Evolutionary conservation across 805 yeast genomes (phyloP).

Genomic region (Metschnikowia chrysomelidarum): DNA sequence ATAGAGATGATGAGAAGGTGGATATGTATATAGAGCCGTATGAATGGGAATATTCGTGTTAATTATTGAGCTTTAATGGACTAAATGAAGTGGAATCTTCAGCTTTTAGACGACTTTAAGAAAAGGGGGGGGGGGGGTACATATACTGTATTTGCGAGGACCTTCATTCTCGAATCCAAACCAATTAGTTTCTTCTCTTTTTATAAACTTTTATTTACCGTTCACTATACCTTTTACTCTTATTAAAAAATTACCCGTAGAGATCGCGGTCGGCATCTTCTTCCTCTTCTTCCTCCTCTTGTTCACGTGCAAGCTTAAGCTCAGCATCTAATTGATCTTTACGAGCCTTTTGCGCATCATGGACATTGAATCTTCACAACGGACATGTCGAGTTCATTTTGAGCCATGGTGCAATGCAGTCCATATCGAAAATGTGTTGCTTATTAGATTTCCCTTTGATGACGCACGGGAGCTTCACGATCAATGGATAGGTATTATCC

Average conservation of each 20-base stretch:
- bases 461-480: constrained; percentile 72
- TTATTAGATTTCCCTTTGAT: constrained; percentile 26
- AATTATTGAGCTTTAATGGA: background rate
- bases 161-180: too few species aligned
- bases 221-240: too few species aligned
- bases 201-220: too few species aligned
- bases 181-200: too few species aligned
- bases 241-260: constrained; percentile 58
- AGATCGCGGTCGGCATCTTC: constrained; percentile 65
- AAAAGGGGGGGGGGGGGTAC: too few species aligned
- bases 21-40: constrained; percentile 13
- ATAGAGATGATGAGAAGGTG: constrained; percentile 7
- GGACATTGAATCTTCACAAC: constrained; percentile 73
- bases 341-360: constrained; percentile 34
- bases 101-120: too few species aligned
- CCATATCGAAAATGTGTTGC: constrained; percentile 79
- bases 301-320: constrained; percentile 37
- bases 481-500: constrained; percentile 74
- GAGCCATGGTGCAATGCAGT: constrained; percentile 90
- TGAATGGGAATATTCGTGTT: background rate
- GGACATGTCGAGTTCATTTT: constrained; percentile 77
- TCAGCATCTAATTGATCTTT: constrained; percentile 34
- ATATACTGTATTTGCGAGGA: too few species aligned
- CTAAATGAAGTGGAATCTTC: too few species aligned
- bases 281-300: constrained; percentile 47